These are phyloP conservation scores for Backusella morwellensis DNA, from an alignment of 192 early-diverging fungal genomes.

Conservation along the genomic window DNA sequence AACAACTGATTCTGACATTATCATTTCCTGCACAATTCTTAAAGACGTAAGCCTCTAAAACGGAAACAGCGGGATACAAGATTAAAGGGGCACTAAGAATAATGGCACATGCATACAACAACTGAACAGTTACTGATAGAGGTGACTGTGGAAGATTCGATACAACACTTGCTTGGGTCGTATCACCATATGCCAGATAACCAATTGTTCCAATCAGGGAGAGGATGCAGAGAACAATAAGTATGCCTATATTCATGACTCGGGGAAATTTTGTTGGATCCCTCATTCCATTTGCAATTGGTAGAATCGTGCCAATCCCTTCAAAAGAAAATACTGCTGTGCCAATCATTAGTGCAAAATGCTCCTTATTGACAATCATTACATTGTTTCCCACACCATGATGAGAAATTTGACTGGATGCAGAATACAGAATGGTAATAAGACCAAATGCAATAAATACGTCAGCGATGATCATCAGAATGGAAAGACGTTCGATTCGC, in stretches of 20 bases:
- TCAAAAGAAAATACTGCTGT: constrained; percentile 55
- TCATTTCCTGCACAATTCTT: constrained; percentile 38
- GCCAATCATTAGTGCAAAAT: constrained; percentile 69
- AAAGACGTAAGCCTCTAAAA: constrained; percentile 70
- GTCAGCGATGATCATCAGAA: constrained; percentile 67
- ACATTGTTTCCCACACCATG: constrained; percentile 50
- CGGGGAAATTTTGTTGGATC: constrained; percentile 70
- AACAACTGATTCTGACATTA: constrained; percentile 57
- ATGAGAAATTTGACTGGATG: constrained; percentile 48
- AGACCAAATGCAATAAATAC: constrained; percentile 73
- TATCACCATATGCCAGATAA: constrained; percentile 74
- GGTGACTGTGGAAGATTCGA: constrained; percentile 64
- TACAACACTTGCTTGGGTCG: constrained; percentile 78
- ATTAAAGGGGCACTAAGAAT: constrained; percentile 62
- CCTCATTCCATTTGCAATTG: constrained; percentile 75
- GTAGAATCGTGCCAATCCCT: constrained; percentile 48
- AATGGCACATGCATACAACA: constrained; percentile 83
- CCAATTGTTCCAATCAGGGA: constrained; percentile 68
- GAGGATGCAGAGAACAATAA: constrained; percentile 65
- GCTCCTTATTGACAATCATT: constrained; percentile 54
- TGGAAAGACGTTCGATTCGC: constrained; percentile 48
- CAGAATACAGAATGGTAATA: constrained; percentile 56
- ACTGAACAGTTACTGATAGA: constrained; percentile 61
- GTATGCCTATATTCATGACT: constrained; percentile 65
- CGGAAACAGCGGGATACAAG: constrained; percentile 77